These are phyloP conservation scores for Elsinoe batatas DNA, from an alignment of 2,329 filamentous ascomycete species.

Conservation along the genomic window DNA sequence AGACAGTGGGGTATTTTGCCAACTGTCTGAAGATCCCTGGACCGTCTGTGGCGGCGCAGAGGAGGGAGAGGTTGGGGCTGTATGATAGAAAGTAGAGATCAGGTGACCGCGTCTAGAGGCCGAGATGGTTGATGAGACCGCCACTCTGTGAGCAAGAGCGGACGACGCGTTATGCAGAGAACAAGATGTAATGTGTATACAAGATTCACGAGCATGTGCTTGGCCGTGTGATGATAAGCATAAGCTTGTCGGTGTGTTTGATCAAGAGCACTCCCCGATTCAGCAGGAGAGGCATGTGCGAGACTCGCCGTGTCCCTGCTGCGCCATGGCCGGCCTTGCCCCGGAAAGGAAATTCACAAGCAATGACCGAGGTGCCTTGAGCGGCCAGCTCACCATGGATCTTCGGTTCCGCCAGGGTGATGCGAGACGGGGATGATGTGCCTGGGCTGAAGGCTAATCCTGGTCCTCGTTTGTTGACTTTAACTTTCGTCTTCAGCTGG, in stretches of 20 bases:
- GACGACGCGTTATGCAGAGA: background rate
- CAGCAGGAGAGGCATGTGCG: slow-evolving; percentile 5
- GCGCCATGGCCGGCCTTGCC: slow-evolving; percentile 6
- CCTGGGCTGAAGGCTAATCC: background rate
- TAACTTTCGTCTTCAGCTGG: background rate
- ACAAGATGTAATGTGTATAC: background rate
- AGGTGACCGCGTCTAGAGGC: background rate
- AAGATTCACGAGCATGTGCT: no score
- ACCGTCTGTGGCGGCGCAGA: background rate
- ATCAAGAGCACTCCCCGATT: slow-evolving; percentile 1
- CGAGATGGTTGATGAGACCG: no score
- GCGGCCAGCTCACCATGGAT: background rate
- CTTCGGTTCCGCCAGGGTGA: background rate
- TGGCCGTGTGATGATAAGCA: no score
- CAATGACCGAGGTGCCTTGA: background rate
- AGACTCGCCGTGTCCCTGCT: background rate
- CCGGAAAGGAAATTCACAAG: background rate
- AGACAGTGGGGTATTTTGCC: slow-evolving; percentile 60
- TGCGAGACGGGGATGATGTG: slow-evolving; percentile 7
- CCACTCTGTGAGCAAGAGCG: background rate
- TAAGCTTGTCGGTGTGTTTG: background rate
- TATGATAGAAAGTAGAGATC: background rate
- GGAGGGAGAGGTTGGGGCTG: background rate
- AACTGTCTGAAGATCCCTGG: slow-evolving; percentile 48
- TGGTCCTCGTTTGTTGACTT: background rate